Base-by-base conservation (phyloP, 73 alveolate genomes). In the Paramecium biaurelia region DNA sequence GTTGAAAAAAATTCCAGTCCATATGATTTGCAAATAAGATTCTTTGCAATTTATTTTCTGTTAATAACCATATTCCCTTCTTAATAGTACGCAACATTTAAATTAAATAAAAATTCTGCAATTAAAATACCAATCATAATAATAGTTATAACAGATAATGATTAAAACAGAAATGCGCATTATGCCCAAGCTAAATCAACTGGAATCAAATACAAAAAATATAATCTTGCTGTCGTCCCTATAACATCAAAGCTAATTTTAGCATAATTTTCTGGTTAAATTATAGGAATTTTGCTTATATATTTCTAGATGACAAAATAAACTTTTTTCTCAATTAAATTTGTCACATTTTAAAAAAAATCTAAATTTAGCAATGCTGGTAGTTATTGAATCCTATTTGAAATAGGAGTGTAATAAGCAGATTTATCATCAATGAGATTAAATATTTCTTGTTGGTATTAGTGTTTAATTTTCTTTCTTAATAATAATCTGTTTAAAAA, bases 121-220 rank as follows among this genome's bases (percentile, higher is more conserved):
- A 79, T 45, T 18, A 79, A 43, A 5, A 79, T 30, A 7, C 30
- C 1, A 10, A 45, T 11, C 76, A 79, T 43, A 10, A 47, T n/a
- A 41, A 41, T 42, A 3, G 90, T 43, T 9, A 41, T 47, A 2
- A 30, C 30, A 24, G 32, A 23, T 18, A 23, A 79, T 10, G 26
- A 10, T 12, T 47, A 32, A 79, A 79, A 79, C 1, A 79, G 37
- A 43, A 79, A 47, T 20, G 18, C 56, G 10, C 18, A 45, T 1
- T 79, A 8, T 24, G 30, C 42, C 90, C 90, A 79, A 11, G 90
- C 90, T 79, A 79, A 79, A 41, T 79, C 90, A 30, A 79, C 30
- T 24, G 90, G 76, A 11, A 79, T 79, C 12, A 43, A 14, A 26
- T 79, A 79, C 56, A 79, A 43, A 79, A 79, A 79, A 79, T 79